These are phyloP conservation scores for Citrus maxima DNA, from an alignment of 345 rosid genomes.

Conservation along the genomic window DNA sequence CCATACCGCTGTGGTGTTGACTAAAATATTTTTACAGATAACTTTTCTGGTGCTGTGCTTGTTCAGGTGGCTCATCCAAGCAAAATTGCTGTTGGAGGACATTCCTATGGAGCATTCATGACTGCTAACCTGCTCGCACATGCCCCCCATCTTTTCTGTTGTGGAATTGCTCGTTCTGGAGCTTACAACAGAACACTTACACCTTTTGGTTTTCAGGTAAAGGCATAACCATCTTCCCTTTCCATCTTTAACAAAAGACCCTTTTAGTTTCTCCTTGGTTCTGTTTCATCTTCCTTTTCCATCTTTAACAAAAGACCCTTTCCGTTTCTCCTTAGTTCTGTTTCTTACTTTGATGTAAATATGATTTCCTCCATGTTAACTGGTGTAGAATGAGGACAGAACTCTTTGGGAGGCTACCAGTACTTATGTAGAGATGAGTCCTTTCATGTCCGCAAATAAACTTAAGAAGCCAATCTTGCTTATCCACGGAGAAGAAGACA, in stretches of 20 bases:
- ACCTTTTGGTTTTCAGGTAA: slow-evolving; percentile 97
- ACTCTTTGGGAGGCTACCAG: slow-evolving; percentile 94
- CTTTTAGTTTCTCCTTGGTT: background rate
- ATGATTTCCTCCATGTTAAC: slow-evolving; percentile 6
- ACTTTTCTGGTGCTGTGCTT: slow-evolving; percentile 19
- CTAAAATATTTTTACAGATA: slow-evolving; percentile 12
- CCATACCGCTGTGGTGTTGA: background rate
- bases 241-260: background rate
- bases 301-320: background rate
- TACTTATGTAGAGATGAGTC: slow-evolving; percentile 95
- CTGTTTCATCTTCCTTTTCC: background rate
- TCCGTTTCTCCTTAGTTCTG: background rate
- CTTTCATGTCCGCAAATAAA: slow-evolving; percentile 92
- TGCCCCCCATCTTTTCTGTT: slow-evolving; percentile 94
- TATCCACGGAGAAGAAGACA: slow-evolving; percentile 97
- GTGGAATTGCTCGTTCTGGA: slow-evolving; percentile 97
- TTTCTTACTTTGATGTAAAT: slow-evolving; percentile 13
- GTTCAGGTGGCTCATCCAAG: slow-evolving; percentile 82
- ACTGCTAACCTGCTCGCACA: slow-evolving; percentile 95
- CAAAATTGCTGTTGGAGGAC: slow-evolving; percentile 96
- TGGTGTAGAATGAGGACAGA: slow-evolving; percentile 83
- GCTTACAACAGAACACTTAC: slow-evolving; percentile 99
- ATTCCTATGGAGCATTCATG: slow-evolving; percentile 99
- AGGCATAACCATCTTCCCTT: background rate
- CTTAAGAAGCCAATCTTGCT: slow-evolving; percentile 95